Evolutionary conservation across 2,329 filamentous ascomycete species (phyloP), one percentile per base, ranked within the genome.

Genomic region (Beauveria sp.): DNA sequence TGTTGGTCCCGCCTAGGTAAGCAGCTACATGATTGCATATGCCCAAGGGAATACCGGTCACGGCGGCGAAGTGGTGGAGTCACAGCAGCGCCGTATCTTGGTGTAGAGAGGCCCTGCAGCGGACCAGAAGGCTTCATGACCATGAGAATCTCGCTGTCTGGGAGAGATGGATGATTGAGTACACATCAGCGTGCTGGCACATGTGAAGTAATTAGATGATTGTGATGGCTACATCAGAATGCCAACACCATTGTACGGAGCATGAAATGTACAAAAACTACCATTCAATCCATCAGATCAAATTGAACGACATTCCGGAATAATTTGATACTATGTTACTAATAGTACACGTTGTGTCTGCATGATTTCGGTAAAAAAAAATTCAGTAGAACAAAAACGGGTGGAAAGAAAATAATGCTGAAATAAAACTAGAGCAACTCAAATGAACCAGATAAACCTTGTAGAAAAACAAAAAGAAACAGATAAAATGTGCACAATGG

Each of bases 21-120:
- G 40, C 26, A 34, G 53, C 41, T 30, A 61, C 30, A 34, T 12
- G 2, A 10, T 55, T 55, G 6, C 63, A 60, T 9, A 44, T 64
- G 16, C 64, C 66, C 40, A 67, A 65, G 61, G 62, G 65, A 48
- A 57, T 65, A 10, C 63, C 65, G 6, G 61, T 64, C 20, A 52
- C 63, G n/a, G 50, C 50, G 26, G 62, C 54, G 43, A 34, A 40
- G 43, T 18, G 56, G 59, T 2, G 43, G 52, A 14, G 43, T 56
- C 6, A 16, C 30, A 3, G 48, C 26, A 6, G 55, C n/a, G n/a
- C 40, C 20, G 28, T 60, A 55, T 28, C 55, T 34, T 14, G 55
- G 26, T 61, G 54, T 2, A 59, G 43, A 20, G 40, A 43, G 59
- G 54, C 22, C 53, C 43, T 56, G 61, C 55, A 53, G 44, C 20